Base-by-base conservation (phyloP, 768 basidiomycete species). In the Leucosporidium creatinivorum region DNA sequence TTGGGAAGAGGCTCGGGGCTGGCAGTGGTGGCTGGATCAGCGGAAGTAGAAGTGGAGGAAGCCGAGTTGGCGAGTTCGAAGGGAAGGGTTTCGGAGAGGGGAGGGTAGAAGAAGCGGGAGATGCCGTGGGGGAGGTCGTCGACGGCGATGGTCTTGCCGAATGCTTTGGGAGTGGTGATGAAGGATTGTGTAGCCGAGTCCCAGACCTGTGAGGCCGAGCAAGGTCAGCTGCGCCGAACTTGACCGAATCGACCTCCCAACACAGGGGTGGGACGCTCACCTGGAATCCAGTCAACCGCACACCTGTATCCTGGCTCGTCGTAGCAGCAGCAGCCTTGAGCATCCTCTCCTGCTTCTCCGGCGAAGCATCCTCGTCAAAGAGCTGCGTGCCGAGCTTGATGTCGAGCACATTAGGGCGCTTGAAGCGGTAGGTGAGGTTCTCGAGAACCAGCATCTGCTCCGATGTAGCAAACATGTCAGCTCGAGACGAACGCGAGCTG, bases 381-480 rank as follows among this genome's bases (percentile, higher is more conserved):
- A 98, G 82, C 1, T 88, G 81, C 0, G 88, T 93, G 1, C 96
- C 96, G 21, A 98, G 87, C 78, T 98, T 99, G 76, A 92, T 82
- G 77, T 99, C 94, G 33, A 97, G 81, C 65, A 96, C 84, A 72
- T 89, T 91, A 9, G 93, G 93, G 76, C 86, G 87, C 47, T 79
- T 73, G 80, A 93, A 97, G 1, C 82, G 75, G 71, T 87, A 78
- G 3, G 88, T 79, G 18, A 93, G 79, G 77, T 99, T 97, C 79
- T 93, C 87, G 4, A 99, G 79, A 36, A 72, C 70, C 23, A 72
- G 44, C 70, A 72, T 72, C 70, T 72, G 44, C 30, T 13, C 1
- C 18, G 9, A n/a, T 8, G 26, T 13, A 44, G 47, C 28, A 15
- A n/a, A 15, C 18, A 30, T 18, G 54, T 57, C 17, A 66, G 65